Evolutionary conservation across 768 basidiomycete species (phyloP).

Genomic region (Boletus coccyginus): DNA sequence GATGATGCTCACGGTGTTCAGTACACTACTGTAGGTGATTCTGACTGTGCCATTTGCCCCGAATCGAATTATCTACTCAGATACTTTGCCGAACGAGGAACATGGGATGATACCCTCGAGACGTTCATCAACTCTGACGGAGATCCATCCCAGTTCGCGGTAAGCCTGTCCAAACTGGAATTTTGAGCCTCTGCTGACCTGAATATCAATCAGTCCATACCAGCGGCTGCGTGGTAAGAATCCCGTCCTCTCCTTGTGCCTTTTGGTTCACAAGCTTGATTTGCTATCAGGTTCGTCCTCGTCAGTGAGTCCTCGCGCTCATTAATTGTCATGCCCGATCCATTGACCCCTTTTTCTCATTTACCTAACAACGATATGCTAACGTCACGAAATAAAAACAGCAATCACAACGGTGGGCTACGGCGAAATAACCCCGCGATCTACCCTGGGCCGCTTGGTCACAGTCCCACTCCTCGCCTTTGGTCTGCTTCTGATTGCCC

Average conservation of each 20-base stretch:
- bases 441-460: slow-evolving; percentile 81
- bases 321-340: neutral
- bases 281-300: slow-evolving; percentile 56
- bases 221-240: slow-evolving; percentile 72
- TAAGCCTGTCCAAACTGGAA: slow-evolving; percentile 29
- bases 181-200: neutral
- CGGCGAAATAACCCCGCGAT: slow-evolving; percentile 87
- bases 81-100: slow-evolving; percentile 88
- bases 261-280: neutral
- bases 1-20: slow-evolving; percentile 85
- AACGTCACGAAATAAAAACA: slow-evolving; percentile 21
- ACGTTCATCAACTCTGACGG: slow-evolving; percentile 86
- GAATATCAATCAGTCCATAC: slow-evolving; percentile 50
- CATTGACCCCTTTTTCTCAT: neutral
- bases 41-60: neutral
- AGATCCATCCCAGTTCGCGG: slow-evolving; percentile 76
- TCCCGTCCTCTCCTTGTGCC: slow-evolving; percentile 3
- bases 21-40: slow-evolving; percentile 67
- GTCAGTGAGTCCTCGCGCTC: slow-evolving; percentile 55
- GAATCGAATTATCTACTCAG: slow-evolving; percentile 31
- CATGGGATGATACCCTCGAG: slow-evolving; percentile 79
- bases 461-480: slow-evolving; percentile 86
- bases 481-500: slow-evolving; percentile 83
- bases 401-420: slow-evolving; percentile 91
- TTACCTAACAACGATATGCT: neutral